Base-by-base conservation (phyloP, 305 asterid species). In the Fraxinus nigra region DNA sequence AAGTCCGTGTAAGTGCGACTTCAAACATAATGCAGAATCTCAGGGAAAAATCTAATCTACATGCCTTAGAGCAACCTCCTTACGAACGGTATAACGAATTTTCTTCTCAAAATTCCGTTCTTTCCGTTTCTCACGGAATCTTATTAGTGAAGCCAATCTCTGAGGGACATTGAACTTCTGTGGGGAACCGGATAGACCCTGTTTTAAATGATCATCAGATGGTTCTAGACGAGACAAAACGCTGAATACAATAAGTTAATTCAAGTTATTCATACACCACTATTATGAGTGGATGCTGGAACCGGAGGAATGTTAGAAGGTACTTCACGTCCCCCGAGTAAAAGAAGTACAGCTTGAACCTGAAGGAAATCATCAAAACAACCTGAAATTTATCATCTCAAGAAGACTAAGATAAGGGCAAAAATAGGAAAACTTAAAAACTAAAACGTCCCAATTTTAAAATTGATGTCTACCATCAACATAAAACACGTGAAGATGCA, bases 271-370 rank as follows among this genome's bases (percentile, higher is more conserved):
- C 90, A 72, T 85, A 90, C 93, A 72, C 89, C 86, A 85, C 76
- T 84, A 82, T 61, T 80, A 46, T 85, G 79, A 82, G 87, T 70
- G 48, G 85, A 82, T 34, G 81, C 84, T 35, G 91, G 87, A 75
- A 79, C 81, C 33, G 86, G 26, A 76, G 93, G 93, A 77, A 85
- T 35, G 78, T 83, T 88, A 46, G 83, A 85, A 70, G 93, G 90
- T 78, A 87, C 80, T 88, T 90, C 93, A 81, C 88, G 89, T 56
- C 93, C 91, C 78, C 91, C 93, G 75, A 90, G 74, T 56, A 90
- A 86, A 78, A 93, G 88, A 65, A 93, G 93, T 67, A 91, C 97
- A 56, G 95, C 97, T 89, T 92, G 97, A 85, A 92, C 97, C 97
- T 93, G 89, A 84, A 84, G 35, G 38, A 63, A 73, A 56, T 82